These are phyloP conservation scores for Camellia lanceoleosa DNA, from an alignment of 148 eudicot species.

Conservation along the genomic window DNA sequence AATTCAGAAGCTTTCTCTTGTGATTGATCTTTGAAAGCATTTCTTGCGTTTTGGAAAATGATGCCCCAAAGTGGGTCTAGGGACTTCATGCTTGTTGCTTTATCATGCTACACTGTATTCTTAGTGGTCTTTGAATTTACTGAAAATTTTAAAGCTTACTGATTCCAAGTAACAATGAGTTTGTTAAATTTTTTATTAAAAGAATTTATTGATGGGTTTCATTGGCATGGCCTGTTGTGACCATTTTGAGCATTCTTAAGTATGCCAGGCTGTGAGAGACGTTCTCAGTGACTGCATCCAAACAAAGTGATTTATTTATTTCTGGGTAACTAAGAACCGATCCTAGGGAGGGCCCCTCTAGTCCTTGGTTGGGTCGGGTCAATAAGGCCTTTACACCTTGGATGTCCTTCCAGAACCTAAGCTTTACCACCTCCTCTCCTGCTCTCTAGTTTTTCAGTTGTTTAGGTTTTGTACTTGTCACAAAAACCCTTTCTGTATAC, in stretches of 20 bases:
- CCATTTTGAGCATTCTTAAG: not conserved
- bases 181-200: not conserved
- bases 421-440: no score
- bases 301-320: no score
- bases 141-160: not conserved
- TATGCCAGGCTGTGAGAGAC: no score
- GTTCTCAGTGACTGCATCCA: no score
- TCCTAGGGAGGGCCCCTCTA: no score
- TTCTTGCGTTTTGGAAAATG: not conserved
- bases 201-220: not conserved
- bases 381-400: no score
- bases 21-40: constrained; percentile 66
- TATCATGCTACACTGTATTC: not conserved
- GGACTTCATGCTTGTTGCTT: constrained; percentile 13
- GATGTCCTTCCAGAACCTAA: no score
- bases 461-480: no score
- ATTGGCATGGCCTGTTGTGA: not conserved
- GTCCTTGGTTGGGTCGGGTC: no score
- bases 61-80: not conserved
- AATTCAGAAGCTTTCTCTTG: constrained; percentile 96
- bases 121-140: not conserved
- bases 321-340: no score
- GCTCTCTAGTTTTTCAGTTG: no score
- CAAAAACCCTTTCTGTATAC: no score
- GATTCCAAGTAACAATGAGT: not conserved